Percentiles rank a stretch among this genome's conserved stretches.
Conservation (phyloP, 805 yeast species). For the Starmerella stellata region DNA sequence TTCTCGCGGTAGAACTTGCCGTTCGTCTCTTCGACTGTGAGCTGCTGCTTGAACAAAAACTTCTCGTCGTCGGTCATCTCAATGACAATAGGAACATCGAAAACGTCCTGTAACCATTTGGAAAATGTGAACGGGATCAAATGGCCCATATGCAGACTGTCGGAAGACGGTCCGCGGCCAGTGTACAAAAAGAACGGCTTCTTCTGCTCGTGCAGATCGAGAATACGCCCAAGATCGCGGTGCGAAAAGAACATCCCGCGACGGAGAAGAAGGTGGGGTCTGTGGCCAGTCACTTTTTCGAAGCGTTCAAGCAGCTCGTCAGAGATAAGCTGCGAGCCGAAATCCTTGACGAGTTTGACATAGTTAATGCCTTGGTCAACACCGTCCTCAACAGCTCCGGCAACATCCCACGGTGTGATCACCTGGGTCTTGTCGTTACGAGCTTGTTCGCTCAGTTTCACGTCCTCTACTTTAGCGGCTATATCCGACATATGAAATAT, state of each 20-base stretch:
- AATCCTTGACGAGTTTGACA: slow-evolving; percentile 65
- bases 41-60: slow-evolving; percentile 77
- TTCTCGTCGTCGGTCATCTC: slow-evolving; percentile 95
- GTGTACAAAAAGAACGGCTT: slow-evolving; percentile 91
- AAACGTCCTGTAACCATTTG: slow-evolving; percentile 94
- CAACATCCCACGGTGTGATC: slow-evolving; percentile 97
- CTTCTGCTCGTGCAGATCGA: slow-evolving; percentile 82
- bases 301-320: slow-evolving; percentile 60
- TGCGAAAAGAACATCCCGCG: slow-evolving; percentile 88
- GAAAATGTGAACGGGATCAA: slow-evolving; percentile 91
- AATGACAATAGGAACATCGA: slow-evolving; percentile 85
- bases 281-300: slow-evolving; percentile 64
- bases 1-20: slow-evolving; percentile 52
- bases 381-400: slow-evolving; percentile 95
- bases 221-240: slow-evolving; percentile 43
- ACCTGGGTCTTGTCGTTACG: slow-evolving; percentile 26
- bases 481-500: slow-evolving; percentile 15
- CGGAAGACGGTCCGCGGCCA: slow-evolving; percentile 93
- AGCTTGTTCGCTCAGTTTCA: slow-evolving; percentile 3
- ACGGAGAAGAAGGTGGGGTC: slow-evolving; percentile 77
- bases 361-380: slow-evolving; percentile 80
- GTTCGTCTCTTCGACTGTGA: slow-evolving; percentile 78
- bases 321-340: slow-evolving; percentile 64
- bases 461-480: slow-evolving; percentile 13
- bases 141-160: slow-evolving; percentile 91